Evolutionary conservation across 345 rosid genomes (phyloP), one percentile per base, ranked within the genome.

Genomic region (Hypericum androsaemum): DNA sequence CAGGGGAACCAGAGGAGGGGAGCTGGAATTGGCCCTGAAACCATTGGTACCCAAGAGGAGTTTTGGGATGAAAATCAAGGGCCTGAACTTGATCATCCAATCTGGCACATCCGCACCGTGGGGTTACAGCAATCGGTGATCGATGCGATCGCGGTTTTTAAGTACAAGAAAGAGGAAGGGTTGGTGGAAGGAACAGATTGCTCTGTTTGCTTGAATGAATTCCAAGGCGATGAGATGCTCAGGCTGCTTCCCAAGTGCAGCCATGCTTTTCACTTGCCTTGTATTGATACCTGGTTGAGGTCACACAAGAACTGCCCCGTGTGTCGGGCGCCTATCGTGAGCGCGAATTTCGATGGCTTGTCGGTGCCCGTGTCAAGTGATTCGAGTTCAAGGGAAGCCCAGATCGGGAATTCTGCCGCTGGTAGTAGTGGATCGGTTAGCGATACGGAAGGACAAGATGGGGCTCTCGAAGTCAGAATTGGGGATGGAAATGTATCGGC

Each of bases 251-350:
- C 90, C 0, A 89, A 84, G 68, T 86, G 97, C 57, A 79, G 75
- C 44, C 97, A 86, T 59, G 90, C 86, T 12, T 89, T 89, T 65
- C 97, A 89, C 69, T 22, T 77, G 15, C 64, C 69, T 10, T 89
- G 97, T 57, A 80, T 89, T 7, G 97, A 86, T 56, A 75, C 88
- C 28, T 86, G 97, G 97, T 61, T 89, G 51, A 69, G 69, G 43
- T 75, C 94, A 6, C 94, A 89, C 64, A 79, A 64, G 71, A 89
- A 77, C 54, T 89, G 97, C 14, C 95, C 97, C 37, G 10, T 86
- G 28, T 89, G 95, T 16, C 94, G 97, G 0, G 82, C 90, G 39
- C 80, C 95, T 9, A 28, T 81, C 36, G 62, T 79, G 3, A 39
- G 14, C 47, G 68, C 46, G 10, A 37, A 45, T 14, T 17, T 39